Percentiles rank a stretch among this genome's conserved stretches.
phyloP scores from a whole-genome alignment of 1,139 yeast species.

The Arxiozyma heterogenica region DNA sequence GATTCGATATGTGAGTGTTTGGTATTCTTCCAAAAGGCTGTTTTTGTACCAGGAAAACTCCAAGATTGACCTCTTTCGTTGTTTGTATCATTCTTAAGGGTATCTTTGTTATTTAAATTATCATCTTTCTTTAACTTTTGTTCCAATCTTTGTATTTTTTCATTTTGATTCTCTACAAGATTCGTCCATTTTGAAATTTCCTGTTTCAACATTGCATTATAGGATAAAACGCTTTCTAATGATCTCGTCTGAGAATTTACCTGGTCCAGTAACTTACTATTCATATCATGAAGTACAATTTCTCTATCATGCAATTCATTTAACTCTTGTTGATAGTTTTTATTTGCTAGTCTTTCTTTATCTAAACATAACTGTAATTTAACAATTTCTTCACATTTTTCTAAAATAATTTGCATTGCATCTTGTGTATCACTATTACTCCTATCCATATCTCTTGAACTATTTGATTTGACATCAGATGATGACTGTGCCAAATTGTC shows the following conservation, averaged over 20 bases:
- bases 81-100: background rate
- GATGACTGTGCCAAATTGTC: background rate
- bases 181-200: conserved; percentile 13
- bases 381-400: conserved; percentile 20
- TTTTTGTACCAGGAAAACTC: conserved; percentile 10
- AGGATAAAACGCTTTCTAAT: conserved; percentile 11
- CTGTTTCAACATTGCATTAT: conserved; percentile 13
- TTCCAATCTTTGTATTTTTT: conserved; percentile 13
- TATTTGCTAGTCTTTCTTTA: conserved; percentile 12
- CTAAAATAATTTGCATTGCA: conserved; percentile 13
- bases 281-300: conserved; percentile 15
- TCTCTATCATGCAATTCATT: conserved; percentile 10
- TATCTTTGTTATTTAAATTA: background rate
- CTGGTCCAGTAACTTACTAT: conserved; percentile 16
- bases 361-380: conserved; percentile 18
- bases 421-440: conserved; percentile 3
- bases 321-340: conserved; percentile 8
- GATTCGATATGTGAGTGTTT: conserved; percentile 8
- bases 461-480: background rate
- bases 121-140: conserved; percentile 5
- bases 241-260: conserved; percentile 15
- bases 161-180: conserved; percentile 11
- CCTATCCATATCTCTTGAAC: background rate
- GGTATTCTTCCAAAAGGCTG: conserved; percentile 4
- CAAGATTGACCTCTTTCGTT: conserved; percentile 7